Evolutionary conservation across 768 basidiomycete species (phyloP), one percentile per base, ranked within the genome.

Genomic region (Amanita brunnescens): DNA sequence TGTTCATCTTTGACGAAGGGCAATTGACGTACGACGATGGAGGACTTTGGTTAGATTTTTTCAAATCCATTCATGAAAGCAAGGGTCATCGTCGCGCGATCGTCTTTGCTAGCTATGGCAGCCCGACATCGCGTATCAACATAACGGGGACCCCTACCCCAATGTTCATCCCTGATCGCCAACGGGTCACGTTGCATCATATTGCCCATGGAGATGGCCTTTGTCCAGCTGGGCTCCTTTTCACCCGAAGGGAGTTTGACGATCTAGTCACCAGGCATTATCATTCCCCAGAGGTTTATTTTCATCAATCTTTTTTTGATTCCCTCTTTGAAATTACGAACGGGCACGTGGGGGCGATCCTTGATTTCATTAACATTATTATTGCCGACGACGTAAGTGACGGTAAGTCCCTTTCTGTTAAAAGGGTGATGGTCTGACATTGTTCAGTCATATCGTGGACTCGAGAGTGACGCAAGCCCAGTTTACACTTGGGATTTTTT

Each of bases 341-440:
- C n/a, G 45, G 45, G 30, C 45, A 47, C 34, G 45, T 47, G 20
- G 45, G 45, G 45, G 45, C 26, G 20, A 37, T 47, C 26, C 24
- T 2, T n/a, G 45, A 47, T 47, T 32, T 47, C 45, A 32, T 33
- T 47, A 4, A 33, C 1, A 33, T 33, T 10, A n/a, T 47, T 37
- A 47, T 33, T 33, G 26, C 20, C n/a, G 45, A 37, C 30, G 45
- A 16, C 20, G 45, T 47, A 37, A n/a, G n/a, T n/a, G n/a, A n/a
- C n/a, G n/a, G n/a, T n/a, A n/a, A 47, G 45, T 47, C 30, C n/a
- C 26, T 37, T 32, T 47, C 8, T 12, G 34, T 37, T 47, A 37
- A 8, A 33, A 37, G n/a, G 18, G 30, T 29, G 34, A 47, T 33
- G 45, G 10, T 29, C 34, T 47, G 34, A 33, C 26, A 32, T 47